Base-by-base conservation (phyloP, 2,329 filamentous ascomycete genomes). In the Sporothrix protearum region DNA sequence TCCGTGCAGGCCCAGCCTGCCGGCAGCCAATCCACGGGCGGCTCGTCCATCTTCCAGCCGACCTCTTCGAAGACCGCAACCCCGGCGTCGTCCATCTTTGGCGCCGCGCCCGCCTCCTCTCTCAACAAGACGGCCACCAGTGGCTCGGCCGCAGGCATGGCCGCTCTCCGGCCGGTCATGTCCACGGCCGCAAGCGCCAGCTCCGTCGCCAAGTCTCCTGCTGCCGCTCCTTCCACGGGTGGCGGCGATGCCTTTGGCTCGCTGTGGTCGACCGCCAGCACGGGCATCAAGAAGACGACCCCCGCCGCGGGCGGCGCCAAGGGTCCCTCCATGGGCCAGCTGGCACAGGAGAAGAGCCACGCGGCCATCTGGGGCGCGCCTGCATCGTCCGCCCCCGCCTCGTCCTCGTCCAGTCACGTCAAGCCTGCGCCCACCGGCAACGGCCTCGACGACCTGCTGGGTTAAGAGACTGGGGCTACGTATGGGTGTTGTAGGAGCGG, bases 281-380 rank as follows among this genome's bases (percentile, higher is more conserved):
- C 86, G 12, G 89, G 90, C 63, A 87, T 94, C 75, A 94, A 94
- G 84, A 96, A 96, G 83, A 82, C 86, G 0, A 85, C 82, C 5
- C 36, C 59, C 73, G 86, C 89, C 1, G 84, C 86, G 10, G 83
- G 85, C 70, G 91, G 91, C 0, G 86, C 89, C 71, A 90, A 89
- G 72, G 92, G 92, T 0, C 91, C 90, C 72, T 94, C 94, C 71
- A 87, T 99, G 82, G 94, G 94, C 39, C 94, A 97, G 80, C 88
- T 99, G 69, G 95, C 94, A n/a, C 97, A 97, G 85, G 94, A 97
- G 82, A 97, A 98, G 86, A 96, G 94, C 72, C 94, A 90, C 76
- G 94, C 94, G 19, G 94, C 94, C 8, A 93, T 99, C 74, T 99
- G 96, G 94, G 96, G 95, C 22, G 87, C 92, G 0, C 86, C 91